Base-by-base conservation (phyloP, 306 rosid genomes). In the Carpinus fangiana region DNA sequence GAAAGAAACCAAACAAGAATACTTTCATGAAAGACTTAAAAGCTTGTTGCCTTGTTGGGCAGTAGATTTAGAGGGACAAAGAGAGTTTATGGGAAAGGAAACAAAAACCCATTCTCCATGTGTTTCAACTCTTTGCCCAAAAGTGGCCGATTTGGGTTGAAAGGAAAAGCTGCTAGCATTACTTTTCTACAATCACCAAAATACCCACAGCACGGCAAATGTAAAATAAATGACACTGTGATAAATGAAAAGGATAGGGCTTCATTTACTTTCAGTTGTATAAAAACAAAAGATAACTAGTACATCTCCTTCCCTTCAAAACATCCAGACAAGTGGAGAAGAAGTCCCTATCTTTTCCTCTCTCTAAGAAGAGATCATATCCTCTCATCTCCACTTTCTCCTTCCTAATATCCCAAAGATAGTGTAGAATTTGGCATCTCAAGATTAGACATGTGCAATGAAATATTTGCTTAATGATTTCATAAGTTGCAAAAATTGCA, bases 401-500 rank as follows among this genome's bases (percentile, higher is more conserved):
- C 70, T 38, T 64, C 34, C 70, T 17, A 31, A 13, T 0, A 64
- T 34, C 18, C 20, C 70, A 64, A 34, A 36, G 45, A 34, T 34
- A 8, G 43, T 3, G 2, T 64, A 18, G 46, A 64, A 61, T 5
- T 65, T 36, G 10, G 61, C 53, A 8, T 75, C 69, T 52, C 73
- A 79, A 68, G 47, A 68, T 53, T 45, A 52, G 47, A 70, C 57
- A 70, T 0, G 28, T 70, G 52, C 62, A 18, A 75, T 72, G 73
- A 55, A 79, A 79, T 36, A 64, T 18, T 60, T 65, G 53, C 59
- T 36, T 16, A 57, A 76, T 53, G 16, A 34, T 18, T 23, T 43
- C 76, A 75, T 21, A 66, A 31, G 69, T 52, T 5, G 10, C 47
- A 34, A 51, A 17, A 43, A 41, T 18, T 66, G 11, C 38, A 41